phyloP scores from a whole-genome alignment of 495 filamentous ascomycete genomes.

The Aspergillus cavernicola region DNA sequence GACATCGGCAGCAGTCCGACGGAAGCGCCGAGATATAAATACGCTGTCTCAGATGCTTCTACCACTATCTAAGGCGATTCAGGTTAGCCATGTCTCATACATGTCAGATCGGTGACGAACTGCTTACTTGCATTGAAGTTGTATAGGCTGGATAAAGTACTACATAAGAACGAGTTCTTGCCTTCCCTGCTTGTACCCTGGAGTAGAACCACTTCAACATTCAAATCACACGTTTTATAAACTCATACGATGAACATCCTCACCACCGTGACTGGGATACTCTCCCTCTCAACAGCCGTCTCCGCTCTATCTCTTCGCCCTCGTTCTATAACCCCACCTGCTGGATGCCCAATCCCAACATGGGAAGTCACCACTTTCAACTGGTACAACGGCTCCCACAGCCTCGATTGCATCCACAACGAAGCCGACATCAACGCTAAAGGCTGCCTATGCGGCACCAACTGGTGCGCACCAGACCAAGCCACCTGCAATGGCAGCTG shows the following conservation, averaged over 20 bases:
- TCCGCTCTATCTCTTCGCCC: slow-evolving; percentile 3
- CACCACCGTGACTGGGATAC: slow-evolving; percentile 4
- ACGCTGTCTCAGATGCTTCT: not conserved
- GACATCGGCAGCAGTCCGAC: not conserved
- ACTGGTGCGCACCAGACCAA: slow-evolving; percentile 28
- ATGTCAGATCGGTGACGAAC: not conserved
- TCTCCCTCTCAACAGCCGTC: slow-evolving; percentile 8
- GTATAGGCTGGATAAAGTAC: not conserved
- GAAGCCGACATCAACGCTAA: slow-evolving; percentile 25
- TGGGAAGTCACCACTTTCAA: slow-evolving; percentile 30
- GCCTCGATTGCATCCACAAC: slow-evolving; percentile 37
- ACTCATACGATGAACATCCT: not conserved
- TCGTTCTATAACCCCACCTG: slow-evolving; percentile 29
- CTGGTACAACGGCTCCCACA: slow-evolving; percentile 34
- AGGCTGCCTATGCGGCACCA: slow-evolving; percentile 26
- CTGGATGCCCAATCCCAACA: slow-evolving; percentile 31
- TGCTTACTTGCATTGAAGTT: not conserved
- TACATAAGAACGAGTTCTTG: not conserved
- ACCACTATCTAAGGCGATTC: not conserved
- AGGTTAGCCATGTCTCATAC: not conserved
- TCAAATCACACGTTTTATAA: not conserved
- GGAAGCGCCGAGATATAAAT: not conserved
- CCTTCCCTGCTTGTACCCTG: not conserved
- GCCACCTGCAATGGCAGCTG: slow-evolving; percentile 30
- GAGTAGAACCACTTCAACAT: not conserved